phyloP scores from a whole-genome alignment of 305 asterid genomes.

The Fraxinus velutina region DNA sequence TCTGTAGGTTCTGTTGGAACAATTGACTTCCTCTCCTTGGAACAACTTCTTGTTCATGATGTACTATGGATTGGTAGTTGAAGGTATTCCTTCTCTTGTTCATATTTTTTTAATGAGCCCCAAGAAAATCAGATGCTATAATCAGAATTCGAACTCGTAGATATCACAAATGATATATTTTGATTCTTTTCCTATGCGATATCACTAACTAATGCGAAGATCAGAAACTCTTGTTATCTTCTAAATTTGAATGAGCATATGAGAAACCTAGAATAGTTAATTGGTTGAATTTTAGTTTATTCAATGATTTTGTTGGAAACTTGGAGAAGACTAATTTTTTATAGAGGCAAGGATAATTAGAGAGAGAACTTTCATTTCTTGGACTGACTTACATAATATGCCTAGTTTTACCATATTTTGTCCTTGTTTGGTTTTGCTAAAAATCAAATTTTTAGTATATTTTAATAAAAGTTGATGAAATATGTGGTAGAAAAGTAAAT shows the following conservation, averaged over 20 bases:
- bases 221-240: neutral
- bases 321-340: neutral
- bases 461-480: neutral
- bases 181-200: neutral
- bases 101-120: neutral
- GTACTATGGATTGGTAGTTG: constrained; percentile 40
- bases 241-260: neutral
- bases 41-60: constrained; percentile 37
- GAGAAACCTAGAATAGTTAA: neutral
- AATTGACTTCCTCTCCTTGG: constrained; percentile 37
- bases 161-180: neutral
- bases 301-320: neutral
- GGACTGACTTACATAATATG: neutral
- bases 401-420: neutral
- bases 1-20: constrained; percentile 34
- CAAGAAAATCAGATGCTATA: neutral
- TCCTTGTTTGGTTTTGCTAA: too few relatives aligned
- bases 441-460: too few relatives aligned
- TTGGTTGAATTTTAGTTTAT: neutral
- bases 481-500: neutral
- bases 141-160: neutral
- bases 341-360: neutral
- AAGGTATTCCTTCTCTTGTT: constrained; percentile 19
- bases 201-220: neutral
- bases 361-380: neutral